Evolutionary conservation across 2,329 filamentous ascomycete species (phyloP).

Genomic region (Endoconidiophora polonica): DNA sequence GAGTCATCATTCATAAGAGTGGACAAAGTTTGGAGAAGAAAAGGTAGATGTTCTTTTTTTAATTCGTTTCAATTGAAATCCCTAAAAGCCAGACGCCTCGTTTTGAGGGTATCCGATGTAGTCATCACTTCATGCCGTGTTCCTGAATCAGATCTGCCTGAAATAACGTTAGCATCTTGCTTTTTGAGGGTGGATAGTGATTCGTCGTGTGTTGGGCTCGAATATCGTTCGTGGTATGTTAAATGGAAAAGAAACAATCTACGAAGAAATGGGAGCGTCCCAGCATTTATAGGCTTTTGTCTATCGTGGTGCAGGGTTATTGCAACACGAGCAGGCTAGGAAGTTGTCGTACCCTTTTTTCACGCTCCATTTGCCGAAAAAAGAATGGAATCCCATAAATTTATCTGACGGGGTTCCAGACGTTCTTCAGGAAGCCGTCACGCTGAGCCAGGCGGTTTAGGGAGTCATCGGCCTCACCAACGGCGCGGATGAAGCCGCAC

Average conservation of each 20-base stretch:
- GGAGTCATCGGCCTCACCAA: constrained; percentile 95
- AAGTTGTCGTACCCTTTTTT: constrained; percentile 11
- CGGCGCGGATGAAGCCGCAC: constrained; percentile 91
- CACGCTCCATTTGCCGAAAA: constrained; percentile 11
- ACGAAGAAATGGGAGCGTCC: background rate
- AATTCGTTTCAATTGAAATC: constrained; percentile 13
- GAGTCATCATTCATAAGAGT: too few relatives aligned
- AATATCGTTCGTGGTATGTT: background rate
- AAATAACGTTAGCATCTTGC: constrained; percentile 7
- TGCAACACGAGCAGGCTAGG: background rate
- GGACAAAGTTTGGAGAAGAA: constrained; percentile 2
- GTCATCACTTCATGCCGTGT: constrained; percentile 13
- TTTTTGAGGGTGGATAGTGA: background rate
- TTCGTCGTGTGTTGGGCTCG: background rate
- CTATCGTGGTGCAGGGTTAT: background rate
- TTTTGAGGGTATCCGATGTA: constrained; percentile 12
- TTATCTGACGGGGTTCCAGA: constrained; percentile 70
- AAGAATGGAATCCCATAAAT: constrained; percentile 14
- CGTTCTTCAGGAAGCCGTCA: constrained; percentile 91
- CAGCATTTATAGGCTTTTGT: constrained; percentile 5
- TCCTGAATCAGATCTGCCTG: constrained; percentile 12
- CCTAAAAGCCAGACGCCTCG: constrained; percentile 12
- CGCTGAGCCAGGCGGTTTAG: constrained; percentile 91
- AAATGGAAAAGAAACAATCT: background rate
- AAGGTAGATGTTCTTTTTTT: constrained; percentile 12